Conservation (phyloP, 805 yeast species). For the Wickerhamomyces chambardii region DNA sequence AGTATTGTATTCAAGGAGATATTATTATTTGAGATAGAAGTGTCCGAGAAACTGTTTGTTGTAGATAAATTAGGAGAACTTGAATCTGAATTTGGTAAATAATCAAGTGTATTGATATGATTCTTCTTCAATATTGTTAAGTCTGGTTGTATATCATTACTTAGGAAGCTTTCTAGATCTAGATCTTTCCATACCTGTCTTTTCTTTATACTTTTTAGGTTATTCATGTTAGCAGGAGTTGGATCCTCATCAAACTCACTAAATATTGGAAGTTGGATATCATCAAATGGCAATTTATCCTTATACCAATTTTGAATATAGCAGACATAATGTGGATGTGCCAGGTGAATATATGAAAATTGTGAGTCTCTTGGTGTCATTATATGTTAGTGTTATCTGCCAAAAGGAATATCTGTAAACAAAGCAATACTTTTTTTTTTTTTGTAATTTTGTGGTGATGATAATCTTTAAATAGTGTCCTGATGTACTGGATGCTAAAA, state of each 20-base stretch:
- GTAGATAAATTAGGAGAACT: conserved; percentile 76
- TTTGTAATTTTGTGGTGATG: too few species aligned
- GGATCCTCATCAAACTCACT: neutral
- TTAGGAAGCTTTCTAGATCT: neutral
- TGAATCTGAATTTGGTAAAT: neutral
- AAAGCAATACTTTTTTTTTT: too few species aligned
- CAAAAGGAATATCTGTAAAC: too few species aligned
- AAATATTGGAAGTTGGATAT: conserved; percentile 2
- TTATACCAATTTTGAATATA: conserved; percentile 16
- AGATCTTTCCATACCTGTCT: neutral
- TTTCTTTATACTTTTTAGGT: too few species aligned
- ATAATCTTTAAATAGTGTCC: too few species aligned
- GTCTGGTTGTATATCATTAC: neutral
- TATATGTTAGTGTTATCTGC: too few species aligned
- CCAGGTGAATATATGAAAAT: conserved; percentile 5
- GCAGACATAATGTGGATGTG: conserved; percentile 13
- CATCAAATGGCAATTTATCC: conserved; percentile 6
- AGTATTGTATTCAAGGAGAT: too few species aligned
- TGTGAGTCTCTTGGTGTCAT: conserved; percentile 5
- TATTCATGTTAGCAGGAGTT: neutral
- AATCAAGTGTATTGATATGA: too few species aligned
- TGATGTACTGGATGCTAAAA: too few species aligned
- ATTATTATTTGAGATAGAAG: conserved; percentile 9
- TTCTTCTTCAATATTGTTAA: neutral
- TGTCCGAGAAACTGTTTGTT: conserved; percentile 18